Base-by-base conservation (phyloP, 192 early-diverging fungal species). In the Cladochytrium replicatum region DNA sequence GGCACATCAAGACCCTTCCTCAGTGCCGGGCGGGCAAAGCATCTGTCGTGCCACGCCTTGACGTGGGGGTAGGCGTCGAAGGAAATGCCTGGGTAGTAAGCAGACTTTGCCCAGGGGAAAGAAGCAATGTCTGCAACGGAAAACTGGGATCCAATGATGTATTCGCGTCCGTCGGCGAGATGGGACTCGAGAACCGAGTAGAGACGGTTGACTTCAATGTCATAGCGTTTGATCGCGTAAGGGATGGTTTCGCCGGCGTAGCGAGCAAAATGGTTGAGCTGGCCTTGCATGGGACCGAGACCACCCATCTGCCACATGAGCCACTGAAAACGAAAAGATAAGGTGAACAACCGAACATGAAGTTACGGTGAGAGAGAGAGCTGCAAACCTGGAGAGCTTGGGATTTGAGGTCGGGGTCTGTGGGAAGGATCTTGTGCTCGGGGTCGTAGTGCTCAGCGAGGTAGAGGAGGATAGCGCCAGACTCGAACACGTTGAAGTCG, bases 401-500 rank as follows among this genome's bases (percentile, higher is more conserved):
- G 31, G 48, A 52, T 24, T 64, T 59, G 32, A 34, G 30, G 24
- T 69, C 53, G 21, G 71, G 57, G 50, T 74, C 74, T 7, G 37
- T 43, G 25, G 74, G 66, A 15, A 66, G 44, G 19, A 77, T 46
- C 25, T 52, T 54, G 54, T 67, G 57, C 30, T 73, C 42, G 9
- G 57, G 63, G 55, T 73, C 77, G 32, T 77, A 68, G 54, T 61
- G 44, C 15, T 74, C 71, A 22, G 68, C 71, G 9, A 80, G 56
- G 59, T 78, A 80, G 7, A 63, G 45, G 53, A 80, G 56, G 32
- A 80, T 80, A 8, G 78, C 78, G 22, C 65, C 75, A 24, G 53
- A 66, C 46, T 80, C 78, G 49, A 80, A 77, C 6, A 80, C 72
- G n/a, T 41, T 34, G 54, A 72, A 72, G 56, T 74, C 69, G 32